Evolutionary conservation across 1,284 basidiomycete genomes (phyloP).

Genomic region (Blastosporella zonata): DNA sequence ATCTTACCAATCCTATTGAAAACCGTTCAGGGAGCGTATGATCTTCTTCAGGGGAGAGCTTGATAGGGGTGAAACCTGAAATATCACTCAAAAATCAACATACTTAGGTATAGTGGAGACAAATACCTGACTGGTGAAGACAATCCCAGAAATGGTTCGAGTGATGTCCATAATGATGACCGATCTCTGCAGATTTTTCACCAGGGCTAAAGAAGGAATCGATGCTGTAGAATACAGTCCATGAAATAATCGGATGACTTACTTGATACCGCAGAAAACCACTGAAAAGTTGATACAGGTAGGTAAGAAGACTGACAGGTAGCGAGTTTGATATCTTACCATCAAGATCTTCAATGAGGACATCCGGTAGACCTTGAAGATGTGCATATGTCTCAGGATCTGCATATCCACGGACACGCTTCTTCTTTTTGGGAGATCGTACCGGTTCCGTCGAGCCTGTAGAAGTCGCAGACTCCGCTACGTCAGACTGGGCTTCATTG

Average conservation of each 20-base stretch:
- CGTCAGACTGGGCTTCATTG: neutral
- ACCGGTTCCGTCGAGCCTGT: neutral
- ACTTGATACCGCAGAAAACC: slow-evolving; percentile 70
- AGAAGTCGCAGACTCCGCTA: neutral
- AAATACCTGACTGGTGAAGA: slow-evolving; percentile 49
- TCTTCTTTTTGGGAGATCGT: slow-evolving; percentile 26
- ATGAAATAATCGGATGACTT: slow-evolving; percentile 15
- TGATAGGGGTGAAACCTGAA: slow-evolving; percentile 49
- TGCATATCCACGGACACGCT: slow-evolving; percentile 37
- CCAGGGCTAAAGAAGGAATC: slow-evolving; percentile 45
- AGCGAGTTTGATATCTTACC: slow-evolving; percentile 28
- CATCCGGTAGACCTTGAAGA: slow-evolving; percentile 40
- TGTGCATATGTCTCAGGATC: slow-evolving; percentile 45
- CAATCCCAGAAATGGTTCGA: slow-evolving; percentile 70
- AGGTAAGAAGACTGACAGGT: neutral
- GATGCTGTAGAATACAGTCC: neutral
- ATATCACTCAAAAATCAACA: neutral
- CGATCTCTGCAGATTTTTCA: slow-evolving; percentile 53
- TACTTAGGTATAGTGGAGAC: neutral
- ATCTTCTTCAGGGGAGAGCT: slow-evolving; percentile 45
- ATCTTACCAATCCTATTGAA: slow-evolving; percentile 49
- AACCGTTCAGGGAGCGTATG: slow-evolving; percentile 42
- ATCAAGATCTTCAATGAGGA: slow-evolving; percentile 41
- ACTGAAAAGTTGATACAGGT: slow-evolving; percentile 34
- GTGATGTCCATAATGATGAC: slow-evolving; percentile 71